Base-by-base conservation (phyloP, 2,329 filamentous ascomycete species). In the Exophiala bonariae region DNA sequence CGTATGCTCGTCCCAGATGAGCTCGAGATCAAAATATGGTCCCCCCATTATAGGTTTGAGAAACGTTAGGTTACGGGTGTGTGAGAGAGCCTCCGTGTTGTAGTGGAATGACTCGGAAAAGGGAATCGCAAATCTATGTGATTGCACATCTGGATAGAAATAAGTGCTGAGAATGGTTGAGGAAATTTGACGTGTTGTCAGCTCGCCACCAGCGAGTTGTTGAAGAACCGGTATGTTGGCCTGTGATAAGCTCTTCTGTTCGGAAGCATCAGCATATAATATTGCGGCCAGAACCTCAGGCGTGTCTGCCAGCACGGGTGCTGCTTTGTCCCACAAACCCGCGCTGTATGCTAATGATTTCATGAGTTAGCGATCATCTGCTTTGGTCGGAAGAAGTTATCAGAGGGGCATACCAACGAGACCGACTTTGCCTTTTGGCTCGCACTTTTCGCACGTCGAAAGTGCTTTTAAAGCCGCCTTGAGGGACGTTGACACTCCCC, bases 1-100 rank as follows among this genome's bases (percentile, higher is more conserved):
- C 0, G 83, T 86, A 62, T 91, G 86, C 64, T 89, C 85, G 9
- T 89, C 85, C 87, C 87, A 91, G 38, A 90, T 83, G 1, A 76
- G 75, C 61, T 90, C 87, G 6, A 90, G 77, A 55, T 90, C 84
- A 33, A 50, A 50, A 34, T 41, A 45, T 6, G 48, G 48, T 10
- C 48, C 48, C 10, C 30, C 43, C 30, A 50, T 22, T n/a, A 37
- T 16, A n/a, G 35, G 23, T 23, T 50, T 50, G 28, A 50, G 26
- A 26, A 46, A 46, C 13, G 43, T 40, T 16, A 46, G 66, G 43
- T 72, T 82, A 2, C 86, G 76, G 1, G 85, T 86, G 60, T 90
- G 85, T 0, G 82, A 75, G 0, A 88, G 69, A 0, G 76, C 72
- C 19, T 82, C 83, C 0, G 76, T 67, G 4, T 72, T 64, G 49